Base-by-base conservation (phyloP, 768 basidiomycete species). In the Rhizopogon vinicolor region DNA sequence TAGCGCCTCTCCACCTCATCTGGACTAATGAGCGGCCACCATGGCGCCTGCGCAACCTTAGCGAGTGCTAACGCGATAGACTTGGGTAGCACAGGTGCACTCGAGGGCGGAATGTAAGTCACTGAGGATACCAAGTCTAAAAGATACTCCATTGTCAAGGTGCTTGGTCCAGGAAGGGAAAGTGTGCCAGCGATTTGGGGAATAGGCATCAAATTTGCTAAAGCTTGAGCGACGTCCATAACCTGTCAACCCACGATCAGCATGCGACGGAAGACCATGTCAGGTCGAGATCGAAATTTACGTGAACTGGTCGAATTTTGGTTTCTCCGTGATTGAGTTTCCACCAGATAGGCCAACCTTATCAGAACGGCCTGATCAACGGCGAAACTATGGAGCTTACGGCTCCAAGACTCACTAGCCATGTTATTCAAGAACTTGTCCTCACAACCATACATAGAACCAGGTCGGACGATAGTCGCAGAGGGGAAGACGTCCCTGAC, bases 311-410 rank as follows among this genome's bases (percentile, higher is more conserved):
- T 35, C 93, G 88, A 70, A 91, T 84, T 72, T 82, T 84, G 22
- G 97, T 95, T 70, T 88, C 74, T 39, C 84, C 91, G 64, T 89
- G 73, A 77, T 99, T 99, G 58, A 98, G 78, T 68, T 91, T 90
- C 92, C 88, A 98, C 81, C 91, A 89, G 57, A 93, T 87, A 13
- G 95, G 89, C 83, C 89, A 95, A 61, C 83, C 94, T 95, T 64
- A 16, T 60, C 55, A 39, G 31, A 19, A 46, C 35, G 58, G 54
- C 55, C 22, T 62, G 61, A 19, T n/a, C 22, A 51, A 56, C 57
- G 50, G 59, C 55, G 48, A 29, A 43, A 19, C 29, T 42, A 55
- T 56, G 43, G 40, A 40, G 40, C 46, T 25, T 25, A 25, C 25
- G 25, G 25, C 25, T 58, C 44, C 44, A 43, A 41, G 55, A 81